Percentiles rank a stretch among this genome's conserved stretches.
Evolutionary conservation across 2,329 filamentous ascomycete genomes (phyloP).

Genomic region (Diaporthe batatas): DNA sequence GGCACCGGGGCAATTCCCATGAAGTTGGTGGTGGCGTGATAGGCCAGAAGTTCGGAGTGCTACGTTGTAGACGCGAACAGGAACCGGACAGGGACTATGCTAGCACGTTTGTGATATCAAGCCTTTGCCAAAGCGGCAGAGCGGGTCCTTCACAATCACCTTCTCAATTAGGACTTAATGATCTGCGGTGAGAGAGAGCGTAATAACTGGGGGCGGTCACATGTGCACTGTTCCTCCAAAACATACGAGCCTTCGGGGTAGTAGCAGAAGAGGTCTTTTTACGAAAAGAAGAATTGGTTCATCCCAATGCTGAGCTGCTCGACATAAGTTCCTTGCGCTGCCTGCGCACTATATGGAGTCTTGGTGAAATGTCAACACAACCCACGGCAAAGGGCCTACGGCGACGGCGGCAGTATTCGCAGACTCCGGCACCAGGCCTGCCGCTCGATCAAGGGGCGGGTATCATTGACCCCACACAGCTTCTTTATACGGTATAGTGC

Average conservation of each 20-base stretch:
- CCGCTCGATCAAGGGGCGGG: neutral
- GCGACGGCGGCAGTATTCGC: neutral
- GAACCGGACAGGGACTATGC: slow-evolving; percentile 14
- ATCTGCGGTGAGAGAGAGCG: slow-evolving; percentile 10
- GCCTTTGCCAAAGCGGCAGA: slow-evolving; percentile 30
- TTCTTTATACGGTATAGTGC: slow-evolving; percentile 12
- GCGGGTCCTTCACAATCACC: slow-evolving; percentile 26
- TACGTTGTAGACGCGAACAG: neutral
- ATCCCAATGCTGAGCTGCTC: neutral
- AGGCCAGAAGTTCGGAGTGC: neutral
- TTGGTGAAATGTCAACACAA: neutral
- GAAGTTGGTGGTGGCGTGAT: neutral
- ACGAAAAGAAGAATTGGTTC: neutral
- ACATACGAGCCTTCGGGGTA: neutral
- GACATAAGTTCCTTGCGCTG: neutral
- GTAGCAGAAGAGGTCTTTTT: too few species aligned
- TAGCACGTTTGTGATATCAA: slow-evolving; percentile 21
- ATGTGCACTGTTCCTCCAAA: too few species aligned
- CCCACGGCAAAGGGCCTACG: slow-evolving; percentile 5
- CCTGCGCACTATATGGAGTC: slow-evolving; percentile 6
- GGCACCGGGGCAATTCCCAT: neutral
- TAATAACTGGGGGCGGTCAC: neutral
- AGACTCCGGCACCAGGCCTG: neutral
- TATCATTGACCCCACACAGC: slow-evolving; percentile 10
- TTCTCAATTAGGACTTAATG: slow-evolving; percentile 25